A percentile compares a stretch with the other conserved stretches of the same genome.
Evolutionary conservation across 345 rosid genomes (phyloP).

Genomic region (Turritis glabra): DNA sequence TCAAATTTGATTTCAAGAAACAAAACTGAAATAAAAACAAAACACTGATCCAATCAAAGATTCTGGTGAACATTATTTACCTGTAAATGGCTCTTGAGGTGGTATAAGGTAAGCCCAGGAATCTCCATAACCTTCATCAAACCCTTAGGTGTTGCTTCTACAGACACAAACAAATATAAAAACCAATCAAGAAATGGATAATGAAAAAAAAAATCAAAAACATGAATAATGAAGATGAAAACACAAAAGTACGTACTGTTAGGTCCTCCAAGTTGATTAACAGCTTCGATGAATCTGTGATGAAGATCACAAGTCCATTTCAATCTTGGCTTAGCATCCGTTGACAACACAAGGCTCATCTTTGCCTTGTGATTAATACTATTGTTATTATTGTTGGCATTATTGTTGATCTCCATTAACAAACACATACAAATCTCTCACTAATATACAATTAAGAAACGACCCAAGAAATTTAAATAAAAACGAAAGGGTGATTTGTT

Average conservation of each 20-base stretch:
- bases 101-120: conserved; percentile 91
- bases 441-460: conserved; percentile 10
- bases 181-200: conserved; percentile 8
- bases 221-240: conserved; percentile 6
- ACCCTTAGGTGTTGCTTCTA: conserved; percentile 97
- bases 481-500: conserved; percentile 23
- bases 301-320: conserved; percentile 98
- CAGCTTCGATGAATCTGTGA: conserved; percentile 75
- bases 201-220: background rate
- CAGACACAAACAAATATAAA: conserved; percentile 22
- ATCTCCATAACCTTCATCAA: conserved; percentile 82
- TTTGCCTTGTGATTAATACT: conserved; percentile 40
- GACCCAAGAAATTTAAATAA: background rate
- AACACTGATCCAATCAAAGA: conserved; percentile 14
- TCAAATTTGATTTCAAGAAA: background rate
- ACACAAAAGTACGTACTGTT: conserved; percentile 54
- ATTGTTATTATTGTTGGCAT: background rate
- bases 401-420: conserved; percentile 34
- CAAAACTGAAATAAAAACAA: background rate
- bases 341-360: conserved; percentile 75
- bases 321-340: conserved; percentile 94
- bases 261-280: conserved; percentile 85
- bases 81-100: conserved; percentile 96
- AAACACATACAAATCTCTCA: conserved; percentile 31
- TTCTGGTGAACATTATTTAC: conserved; percentile 28